These are phyloP conservation scores for Basipetospora chlamydospora DNA, from an alignment of 2,329 filamentous ascomycete genomes.

Conservation along the genomic window DNA sequence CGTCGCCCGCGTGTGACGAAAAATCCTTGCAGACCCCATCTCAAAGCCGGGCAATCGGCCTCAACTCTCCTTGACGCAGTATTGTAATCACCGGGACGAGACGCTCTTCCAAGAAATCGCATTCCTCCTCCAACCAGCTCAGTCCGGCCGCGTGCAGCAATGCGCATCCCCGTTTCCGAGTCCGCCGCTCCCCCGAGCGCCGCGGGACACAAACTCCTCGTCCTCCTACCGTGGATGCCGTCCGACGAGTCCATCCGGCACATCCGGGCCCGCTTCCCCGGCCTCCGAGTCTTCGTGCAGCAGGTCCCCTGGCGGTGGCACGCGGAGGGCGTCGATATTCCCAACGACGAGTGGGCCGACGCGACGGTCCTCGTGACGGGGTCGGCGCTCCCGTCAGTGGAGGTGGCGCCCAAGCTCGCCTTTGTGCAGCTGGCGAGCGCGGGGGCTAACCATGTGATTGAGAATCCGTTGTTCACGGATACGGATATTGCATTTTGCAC, in stretches of 20 bases:
- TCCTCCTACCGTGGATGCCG: conserved; percentile 20
- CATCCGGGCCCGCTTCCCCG: conserved; percentile 26
- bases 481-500: conserved; percentile 36
- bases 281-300: conserved; percentile 23
- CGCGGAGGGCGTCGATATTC: conserved; percentile 12
- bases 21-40: too few species aligned
- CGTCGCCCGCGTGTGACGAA: too few species aligned
- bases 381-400: conserved; percentile 24
- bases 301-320: conserved; percentile 16
- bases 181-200: too few species aligned
- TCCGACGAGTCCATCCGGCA: conserved; percentile 19
- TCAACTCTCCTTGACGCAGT: too few species aligned
- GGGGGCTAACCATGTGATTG: conserved; percentile 34
- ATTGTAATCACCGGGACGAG: too few species aligned
- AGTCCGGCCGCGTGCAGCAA: too few species aligned
- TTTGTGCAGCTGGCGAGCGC: conserved; percentile 40
- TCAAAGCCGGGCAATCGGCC: too few species aligned
- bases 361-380: conserved; percentile 34
- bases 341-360: conserved; percentile 27
- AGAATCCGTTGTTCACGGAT: conserved; percentile 32
- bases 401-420: conserved; percentile 30
- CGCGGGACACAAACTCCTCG: conserved; percentile 30
- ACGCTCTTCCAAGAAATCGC: too few species aligned
- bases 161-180: too few species aligned
- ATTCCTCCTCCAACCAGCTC: too few species aligned